Evolutionary conservation across 1,284 basidiomycete genomes (phyloP).

Genomic region (Heterobasidion parviporum): DNA sequence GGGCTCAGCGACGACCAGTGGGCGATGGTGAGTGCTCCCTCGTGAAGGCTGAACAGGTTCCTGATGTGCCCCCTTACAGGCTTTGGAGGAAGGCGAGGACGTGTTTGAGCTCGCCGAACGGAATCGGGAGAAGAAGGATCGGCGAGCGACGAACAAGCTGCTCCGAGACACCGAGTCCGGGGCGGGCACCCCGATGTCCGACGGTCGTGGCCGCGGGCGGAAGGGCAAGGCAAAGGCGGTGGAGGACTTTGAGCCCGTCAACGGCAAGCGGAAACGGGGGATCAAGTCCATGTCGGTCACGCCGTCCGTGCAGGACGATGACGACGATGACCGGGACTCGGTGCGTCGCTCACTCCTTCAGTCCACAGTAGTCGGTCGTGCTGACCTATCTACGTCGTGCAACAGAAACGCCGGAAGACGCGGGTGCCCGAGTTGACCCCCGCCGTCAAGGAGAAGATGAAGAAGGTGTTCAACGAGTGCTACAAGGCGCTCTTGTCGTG

Average conservation of each 20-base stretch:
- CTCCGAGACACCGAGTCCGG: conserved; percentile 14
- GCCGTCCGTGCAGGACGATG: conserved; percentile 65
- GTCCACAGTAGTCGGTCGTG: too few species aligned
- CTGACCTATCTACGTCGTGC: conserved; percentile 1
- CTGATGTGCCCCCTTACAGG: too few species aligned
- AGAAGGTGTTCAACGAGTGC: conserved; percentile 77
- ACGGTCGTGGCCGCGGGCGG: conserved; percentile 43
- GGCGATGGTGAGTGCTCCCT: conserved; percentile 52
- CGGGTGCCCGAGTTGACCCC: conserved; percentile 41
- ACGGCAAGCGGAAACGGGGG: conserved; percentile 63
- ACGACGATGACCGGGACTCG: conserved; percentile 56
- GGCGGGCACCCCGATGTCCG: conserved; percentile 13
- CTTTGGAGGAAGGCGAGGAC: conserved; percentile 85
- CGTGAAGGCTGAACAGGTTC: too few species aligned
- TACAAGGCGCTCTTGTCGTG: conserved; percentile 73
- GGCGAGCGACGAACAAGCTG: conserved; percentile 30
- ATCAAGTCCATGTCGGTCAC: conserved; percentile 71
- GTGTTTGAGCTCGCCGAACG: conserved; percentile 67
- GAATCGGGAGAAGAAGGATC: conserved; percentile 53
- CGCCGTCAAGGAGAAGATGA: conserved; percentile 67
- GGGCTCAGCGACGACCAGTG: conserved; percentile 93
- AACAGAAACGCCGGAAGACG: conserved; percentile 73
- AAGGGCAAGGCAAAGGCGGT: conserved; percentile 56
- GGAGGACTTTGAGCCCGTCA: conserved; percentile 45
- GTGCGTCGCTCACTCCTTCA: too few species aligned